Percentiles rank a stretch among this genome's conserved stretches.
phyloP scores from a whole-genome alignment of 148 eudicot genomes.

The Rhododendron griersonianum region DNA sequence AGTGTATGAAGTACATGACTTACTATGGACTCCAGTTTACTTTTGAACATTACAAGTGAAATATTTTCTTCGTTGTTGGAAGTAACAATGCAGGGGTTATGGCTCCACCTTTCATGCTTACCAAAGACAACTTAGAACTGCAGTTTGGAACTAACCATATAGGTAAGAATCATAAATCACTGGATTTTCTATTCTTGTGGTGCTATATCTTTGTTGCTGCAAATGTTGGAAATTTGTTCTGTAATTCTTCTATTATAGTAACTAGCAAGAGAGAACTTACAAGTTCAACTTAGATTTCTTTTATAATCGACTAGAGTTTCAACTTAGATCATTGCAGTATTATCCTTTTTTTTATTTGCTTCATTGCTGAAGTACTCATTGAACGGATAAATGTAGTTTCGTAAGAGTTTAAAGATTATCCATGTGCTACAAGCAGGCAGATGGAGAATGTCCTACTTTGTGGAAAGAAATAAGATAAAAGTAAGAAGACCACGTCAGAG shows the following conservation, averaged over 20 bases:
- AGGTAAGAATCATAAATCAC: slow-evolving; percentile 34
- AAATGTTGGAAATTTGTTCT: neutral
- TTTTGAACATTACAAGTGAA: neutral
- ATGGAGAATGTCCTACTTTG: neutral
- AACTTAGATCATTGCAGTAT: neutral
- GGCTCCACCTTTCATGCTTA: slow-evolving; percentile 67
- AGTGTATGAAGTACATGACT: neutral
- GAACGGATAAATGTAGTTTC: neutral
- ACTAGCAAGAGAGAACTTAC: neutral
- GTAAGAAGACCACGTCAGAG: neutral
- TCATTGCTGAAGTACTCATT: neutral
- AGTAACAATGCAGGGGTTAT: slow-evolving; percentile 98
- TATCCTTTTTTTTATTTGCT: neutral
- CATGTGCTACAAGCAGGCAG: too few species aligned
- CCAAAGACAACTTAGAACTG: slow-evolving; percentile 78
- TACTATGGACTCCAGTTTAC: neutral
- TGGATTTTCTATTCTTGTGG: neutral
- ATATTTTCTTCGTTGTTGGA: slow-evolving; percentile 16
- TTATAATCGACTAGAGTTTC: neutral
- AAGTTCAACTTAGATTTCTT: neutral
- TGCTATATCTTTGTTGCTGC: neutral
- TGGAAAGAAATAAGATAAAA: neutral
- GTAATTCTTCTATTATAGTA: neutral
- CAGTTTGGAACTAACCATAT: slow-evolving; percentile 90
- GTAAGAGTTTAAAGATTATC: neutral